Conservation (phyloP, 2,329 filamentous ascomycete genomes). For the Pestalotiopsis sp. region DNA sequence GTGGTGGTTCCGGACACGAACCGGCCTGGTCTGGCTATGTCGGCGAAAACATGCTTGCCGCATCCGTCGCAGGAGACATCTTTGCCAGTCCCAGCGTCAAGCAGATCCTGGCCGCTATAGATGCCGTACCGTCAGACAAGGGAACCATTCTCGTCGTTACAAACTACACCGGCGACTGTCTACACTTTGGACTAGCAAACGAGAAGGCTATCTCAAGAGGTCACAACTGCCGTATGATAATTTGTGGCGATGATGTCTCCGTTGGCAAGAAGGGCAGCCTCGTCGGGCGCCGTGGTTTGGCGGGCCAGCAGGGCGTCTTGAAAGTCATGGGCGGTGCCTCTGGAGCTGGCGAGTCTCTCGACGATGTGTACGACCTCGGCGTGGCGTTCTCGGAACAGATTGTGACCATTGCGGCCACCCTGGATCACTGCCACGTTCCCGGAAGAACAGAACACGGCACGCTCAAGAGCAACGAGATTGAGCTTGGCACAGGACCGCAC, state of each 20-base stretch:
- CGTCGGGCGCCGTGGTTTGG: constrained; percentile 63
- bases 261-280: constrained; percentile 59
- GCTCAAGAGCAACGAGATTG: constrained; percentile 53
- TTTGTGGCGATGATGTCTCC: constrained; percentile 67
- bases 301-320: constrained; percentile 61
- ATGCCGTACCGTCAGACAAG: constrained; percentile 52
- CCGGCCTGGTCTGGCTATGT: constrained; percentile 68
- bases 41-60: constrained; percentile 61
- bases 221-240: constrained; percentile 56
- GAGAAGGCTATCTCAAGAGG: constrained; percentile 59
- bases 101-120: constrained; percentile 62
- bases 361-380: constrained; percentile 52
- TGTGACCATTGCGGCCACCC: constrained; percentile 58
- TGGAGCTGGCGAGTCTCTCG: constrained; percentile 47
- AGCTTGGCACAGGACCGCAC: constrained; percentile 68
- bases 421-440: constrained; percentile 63
- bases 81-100: constrained; percentile 66
- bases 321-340: constrained; percentile 58
- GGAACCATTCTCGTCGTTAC: constrained; percentile 64
- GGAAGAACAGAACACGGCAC: constrained; percentile 51
- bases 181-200: constrained; percentile 62
- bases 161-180: constrained; percentile 66
- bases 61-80: constrained; percentile 62
- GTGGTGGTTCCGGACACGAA: constrained; percentile 61
- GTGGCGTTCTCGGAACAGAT: constrained; percentile 52